These are phyloP conservation scores for Trichothecium sympodiale DNA, from an alignment of 2,329 filamentous ascomycete genomes.

Conservation along the genomic window DNA sequence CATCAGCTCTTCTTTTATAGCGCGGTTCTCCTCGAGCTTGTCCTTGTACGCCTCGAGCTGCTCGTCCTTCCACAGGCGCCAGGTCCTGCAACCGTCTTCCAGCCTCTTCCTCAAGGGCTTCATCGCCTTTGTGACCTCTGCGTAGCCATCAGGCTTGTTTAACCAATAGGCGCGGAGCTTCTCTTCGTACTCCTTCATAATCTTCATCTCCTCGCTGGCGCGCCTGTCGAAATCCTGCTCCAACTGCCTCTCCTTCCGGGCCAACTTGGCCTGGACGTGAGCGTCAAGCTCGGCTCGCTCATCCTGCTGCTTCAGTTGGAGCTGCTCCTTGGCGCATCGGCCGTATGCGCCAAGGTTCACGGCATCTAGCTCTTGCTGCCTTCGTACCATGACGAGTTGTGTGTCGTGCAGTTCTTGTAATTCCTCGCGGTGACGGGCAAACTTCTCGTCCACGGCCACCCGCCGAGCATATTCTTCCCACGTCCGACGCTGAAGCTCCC, in stretches of 20 bases:
- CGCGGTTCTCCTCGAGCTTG: slow-evolving; percentile 25
- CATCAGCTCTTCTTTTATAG: slow-evolving; percentile 30
- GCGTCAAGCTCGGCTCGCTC: slow-evolving; percentile 19
- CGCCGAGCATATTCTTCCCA: slow-evolving; percentile 29
- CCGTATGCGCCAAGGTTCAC: slow-evolving; percentile 13
- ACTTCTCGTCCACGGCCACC: slow-evolving; percentile 25
- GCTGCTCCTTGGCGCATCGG: slow-evolving; percentile 13
- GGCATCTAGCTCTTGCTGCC: slow-evolving; percentile 25
- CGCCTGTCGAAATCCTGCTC: slow-evolving; percentile 29
- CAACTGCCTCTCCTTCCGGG: slow-evolving; percentile 21
- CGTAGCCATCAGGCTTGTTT: slow-evolving; percentile 19
- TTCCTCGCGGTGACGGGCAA: slow-evolving; percentile 19
- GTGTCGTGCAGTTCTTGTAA: slow-evolving; percentile 29
- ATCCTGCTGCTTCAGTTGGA: slow-evolving; percentile 19
- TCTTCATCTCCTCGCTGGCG: slow-evolving; percentile 25
- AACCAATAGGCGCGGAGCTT: slow-evolving; percentile 28
- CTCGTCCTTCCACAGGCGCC: slow-evolving; percentile 28
- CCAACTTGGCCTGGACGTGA: slow-evolving; percentile 16
- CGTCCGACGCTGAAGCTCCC: slow-evolving; percentile 25
- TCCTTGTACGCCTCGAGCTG: slow-evolving; percentile 25
- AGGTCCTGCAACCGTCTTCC: slow-evolving; percentile 26
- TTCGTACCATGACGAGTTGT: slow-evolving; percentile 26
- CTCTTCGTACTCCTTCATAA: slow-evolving; percentile 32
- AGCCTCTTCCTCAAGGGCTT: slow-evolving; percentile 24
- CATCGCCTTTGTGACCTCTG: slow-evolving; percentile 21